Evolutionary conservation across 352 stramenopile genomes (phyloP).

Genomic region (Pythium monospermum): DNA sequence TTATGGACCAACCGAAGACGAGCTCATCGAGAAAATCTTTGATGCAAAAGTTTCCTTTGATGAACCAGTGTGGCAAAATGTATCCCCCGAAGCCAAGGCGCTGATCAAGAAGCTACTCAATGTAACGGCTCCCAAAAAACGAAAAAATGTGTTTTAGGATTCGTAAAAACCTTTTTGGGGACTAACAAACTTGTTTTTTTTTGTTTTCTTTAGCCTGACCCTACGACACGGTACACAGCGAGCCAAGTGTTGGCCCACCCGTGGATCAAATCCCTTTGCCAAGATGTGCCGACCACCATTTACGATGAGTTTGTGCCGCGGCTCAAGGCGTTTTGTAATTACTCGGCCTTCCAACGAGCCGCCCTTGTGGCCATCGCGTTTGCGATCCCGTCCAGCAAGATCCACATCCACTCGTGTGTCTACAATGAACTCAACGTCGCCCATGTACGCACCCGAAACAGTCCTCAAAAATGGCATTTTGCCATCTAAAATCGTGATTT

Average conservation of each 20-base stretch:
- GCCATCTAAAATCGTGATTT: background rate
- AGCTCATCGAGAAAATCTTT: constrained; percentile 73
- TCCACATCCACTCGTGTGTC: constrained; percentile 48
- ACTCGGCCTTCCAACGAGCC: constrained; percentile 51
- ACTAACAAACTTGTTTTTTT: background rate
- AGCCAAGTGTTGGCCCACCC: constrained; percentile 59
- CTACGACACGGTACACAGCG: constrained; percentile 48
- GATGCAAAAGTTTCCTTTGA: constrained; percentile 53
- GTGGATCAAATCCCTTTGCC: constrained; percentile 61
- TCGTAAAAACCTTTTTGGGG: no score
- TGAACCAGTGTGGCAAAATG: constrained; percentile 39
- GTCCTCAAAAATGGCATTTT: no score
- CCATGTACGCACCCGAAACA: no score
- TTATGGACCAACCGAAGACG: constrained; percentile 57
- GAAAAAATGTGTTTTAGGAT: no score
- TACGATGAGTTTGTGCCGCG: constrained; percentile 65
- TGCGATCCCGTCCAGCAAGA: constrained; percentile 51
- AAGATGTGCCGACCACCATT: constrained; percentile 32
- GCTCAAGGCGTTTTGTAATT: constrained; percentile 63
- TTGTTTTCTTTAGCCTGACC: constrained; percentile 29
- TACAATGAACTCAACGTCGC: constrained; percentile 81
- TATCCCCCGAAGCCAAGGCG: constrained; percentile 62
- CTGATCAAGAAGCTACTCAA: constrained; percentile 72
- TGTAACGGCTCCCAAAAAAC: no score
- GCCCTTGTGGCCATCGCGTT: constrained; percentile 69